Percentiles rank a stretch among this genome's conserved stretches.
Evolutionary conservation across 2,329 filamentous ascomycete genomes (phyloP).

Genomic region (Cadophora malorum): DNA sequence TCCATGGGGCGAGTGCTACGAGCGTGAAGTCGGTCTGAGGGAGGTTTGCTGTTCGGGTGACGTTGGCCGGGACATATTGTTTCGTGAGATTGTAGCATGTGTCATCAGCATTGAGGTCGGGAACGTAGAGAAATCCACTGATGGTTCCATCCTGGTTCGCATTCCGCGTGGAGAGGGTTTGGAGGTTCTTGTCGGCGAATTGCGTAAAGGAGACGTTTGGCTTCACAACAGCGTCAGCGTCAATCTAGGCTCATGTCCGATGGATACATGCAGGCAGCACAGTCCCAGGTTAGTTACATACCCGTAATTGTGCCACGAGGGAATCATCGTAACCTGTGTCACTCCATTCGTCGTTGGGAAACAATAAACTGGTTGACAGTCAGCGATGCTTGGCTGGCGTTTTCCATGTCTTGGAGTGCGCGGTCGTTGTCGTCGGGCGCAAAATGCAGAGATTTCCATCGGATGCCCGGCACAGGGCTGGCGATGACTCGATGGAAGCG

Average conservation of each 20-base stretch:
- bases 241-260: background rate
- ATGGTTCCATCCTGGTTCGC: conserved; percentile 66
- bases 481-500: background rate
- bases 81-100: conserved; percentile 68
- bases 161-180: conserved; percentile 76
- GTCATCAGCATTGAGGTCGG: conserved; percentile 64
- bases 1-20: conserved; percentile 88
- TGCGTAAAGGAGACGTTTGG: conserved; percentile 43
- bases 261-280: conserved; percentile 2
- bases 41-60: conserved; percentile 74
- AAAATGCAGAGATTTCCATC: conserved; percentile 10
- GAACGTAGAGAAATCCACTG: conserved; percentile 85
- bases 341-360: conserved; percentile 43
- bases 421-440: conserved; percentile 6
- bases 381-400: conserved; percentile 26
- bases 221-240: conserved; percentile 33
- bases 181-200: conserved; percentile 64
- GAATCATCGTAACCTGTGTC: conserved; percentile 28
- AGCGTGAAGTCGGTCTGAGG: conserved; percentile 72
- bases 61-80: conserved; percentile 75
- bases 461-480: background rate
- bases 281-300: conserved; percentile 27
- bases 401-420: conserved; percentile 2
- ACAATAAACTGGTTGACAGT: conserved; percentile 39
- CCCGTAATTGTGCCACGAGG: conserved; percentile 38